These are phyloP conservation scores for Linum tenue DNA, from an alignment of 345 rosid genomes.

Conservation along the genomic window DNA sequence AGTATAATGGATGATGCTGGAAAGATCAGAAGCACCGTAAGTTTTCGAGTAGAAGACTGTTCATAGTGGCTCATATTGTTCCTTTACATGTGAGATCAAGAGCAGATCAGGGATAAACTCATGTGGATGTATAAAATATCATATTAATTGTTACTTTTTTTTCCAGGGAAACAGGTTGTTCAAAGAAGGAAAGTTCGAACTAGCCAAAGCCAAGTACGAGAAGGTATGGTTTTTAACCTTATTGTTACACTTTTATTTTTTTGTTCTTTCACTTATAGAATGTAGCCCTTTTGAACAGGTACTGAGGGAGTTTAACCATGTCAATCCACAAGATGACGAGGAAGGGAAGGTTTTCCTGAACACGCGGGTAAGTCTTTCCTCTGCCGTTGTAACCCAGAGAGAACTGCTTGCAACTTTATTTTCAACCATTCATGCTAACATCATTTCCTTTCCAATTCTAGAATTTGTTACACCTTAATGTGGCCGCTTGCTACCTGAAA, in stretches of 20 bases:
- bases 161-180: constrained; percentile 85
- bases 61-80: constrained; percentile 4
- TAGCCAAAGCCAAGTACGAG: constrained; percentile 89
- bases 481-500: constrained; percentile 87
- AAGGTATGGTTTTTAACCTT: constrained; percentile 41
- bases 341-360: constrained; percentile 77
- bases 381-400: not conserved
- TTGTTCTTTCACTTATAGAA: not conserved
- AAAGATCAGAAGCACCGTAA: constrained; percentile 74
- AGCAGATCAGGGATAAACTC: no score
- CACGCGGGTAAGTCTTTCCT: constrained; percentile 46
- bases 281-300: constrained; percentile 35
- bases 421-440: not conserved
- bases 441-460: constrained; percentile 18
- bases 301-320: constrained; percentile 95
- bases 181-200: constrained; percentile 92
- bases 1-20: constrained; percentile 91
- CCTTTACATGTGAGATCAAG: no score
- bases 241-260: not conserved
- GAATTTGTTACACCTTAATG: constrained; percentile 74
- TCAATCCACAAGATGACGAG: constrained; percentile 89
- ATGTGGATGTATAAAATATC: no score
- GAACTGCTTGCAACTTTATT: not conserved
- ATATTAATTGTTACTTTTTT: not conserved
- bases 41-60: constrained; percentile 7